These are phyloP conservation scores for Boletus subcaerulescens DNA, from an alignment of 768 basidiomycete species.

Conservation along the genomic window DNA sequence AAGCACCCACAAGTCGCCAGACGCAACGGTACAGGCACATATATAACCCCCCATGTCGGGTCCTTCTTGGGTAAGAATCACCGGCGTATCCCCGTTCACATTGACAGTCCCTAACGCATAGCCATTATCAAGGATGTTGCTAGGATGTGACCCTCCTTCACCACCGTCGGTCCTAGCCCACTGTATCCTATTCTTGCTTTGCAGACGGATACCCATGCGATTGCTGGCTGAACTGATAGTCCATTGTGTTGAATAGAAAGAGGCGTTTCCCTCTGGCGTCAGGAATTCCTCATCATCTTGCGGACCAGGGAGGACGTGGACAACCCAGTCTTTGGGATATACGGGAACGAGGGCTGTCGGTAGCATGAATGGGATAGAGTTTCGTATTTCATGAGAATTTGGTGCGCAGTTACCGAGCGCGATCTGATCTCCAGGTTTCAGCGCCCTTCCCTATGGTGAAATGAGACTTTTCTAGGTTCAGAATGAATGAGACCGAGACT, in stretches of 20 bases:
- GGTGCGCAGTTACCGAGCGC: slow-evolving; percentile 36
- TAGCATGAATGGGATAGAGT: slow-evolving; percentile 10
- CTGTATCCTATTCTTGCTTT: slow-evolving; percentile 39
- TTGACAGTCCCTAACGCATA: slow-evolving; percentile 56
- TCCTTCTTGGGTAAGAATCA: slow-evolving; percentile 59
- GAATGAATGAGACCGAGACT: slow-evolving; percentile 3
- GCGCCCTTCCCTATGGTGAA: slow-evolving; percentile 44
- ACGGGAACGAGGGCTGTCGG: slow-evolving; percentile 36
- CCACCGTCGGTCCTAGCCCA: slow-evolving; percentile 61
- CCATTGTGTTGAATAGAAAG: slow-evolving; percentile 55
- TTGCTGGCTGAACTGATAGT: slow-evolving; percentile 55
- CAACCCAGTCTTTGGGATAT: slow-evolving; percentile 48
- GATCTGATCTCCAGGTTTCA: slow-evolving; percentile 51
- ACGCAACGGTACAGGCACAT: slow-evolving; percentile 51
- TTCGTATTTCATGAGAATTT: slow-evolving; percentile 8
- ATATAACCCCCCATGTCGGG: slow-evolving; percentile 65
- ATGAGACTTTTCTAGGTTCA: slow-evolving; percentile 2
- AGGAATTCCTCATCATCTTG: slow-evolving; percentile 60
- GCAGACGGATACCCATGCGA: slow-evolving; percentile 61
- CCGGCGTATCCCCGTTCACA: slow-evolving; percentile 68
- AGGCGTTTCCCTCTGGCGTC: slow-evolving; percentile 42
- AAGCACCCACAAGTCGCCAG: slow-evolving; percentile 45
- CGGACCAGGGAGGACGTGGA: slow-evolving; percentile 59
- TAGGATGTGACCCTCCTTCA: slow-evolving; percentile 66
- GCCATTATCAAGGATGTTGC: slow-evolving; percentile 63